Percentiles rank a stretch among this genome's conserved stretches.
phyloP scores from a whole-genome alignment of 139 green algal genomes.

The Raphidocelis subcapitata region DNA sequence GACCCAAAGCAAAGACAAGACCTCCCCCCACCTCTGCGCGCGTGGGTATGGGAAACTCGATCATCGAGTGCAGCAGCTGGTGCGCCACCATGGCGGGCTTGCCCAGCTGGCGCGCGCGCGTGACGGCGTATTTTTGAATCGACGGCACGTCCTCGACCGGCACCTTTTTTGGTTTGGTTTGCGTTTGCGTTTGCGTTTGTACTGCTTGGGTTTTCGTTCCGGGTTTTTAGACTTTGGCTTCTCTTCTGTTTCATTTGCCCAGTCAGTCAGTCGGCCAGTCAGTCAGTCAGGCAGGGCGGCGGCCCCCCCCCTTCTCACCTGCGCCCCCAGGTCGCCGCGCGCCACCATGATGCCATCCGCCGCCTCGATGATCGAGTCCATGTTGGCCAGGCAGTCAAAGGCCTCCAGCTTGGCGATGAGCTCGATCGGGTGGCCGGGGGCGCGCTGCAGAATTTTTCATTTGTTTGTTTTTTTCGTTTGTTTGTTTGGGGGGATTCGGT shows the following conservation, averaged over 20 bases:
- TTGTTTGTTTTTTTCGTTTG: too few relatives aligned
- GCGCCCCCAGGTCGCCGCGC: constrained; percentile 65
- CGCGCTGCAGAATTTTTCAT: too few relatives aligned
- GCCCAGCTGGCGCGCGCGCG: constrained; percentile 45
- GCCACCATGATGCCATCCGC: constrained; percentile 81
- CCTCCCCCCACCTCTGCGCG: constrained; percentile 78
- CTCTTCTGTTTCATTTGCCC: too few relatives aligned
- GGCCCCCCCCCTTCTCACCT: background rate
- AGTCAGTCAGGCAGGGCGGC: background rate
- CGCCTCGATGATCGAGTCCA: constrained; percentile 62
- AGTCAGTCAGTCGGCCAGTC: too few relatives aligned
- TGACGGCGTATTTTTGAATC: constrained; percentile 82
- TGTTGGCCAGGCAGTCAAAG: constrained; percentile 62
- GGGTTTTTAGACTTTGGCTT: background rate
- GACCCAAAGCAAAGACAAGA: too few relatives aligned
- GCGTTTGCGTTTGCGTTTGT: background rate
- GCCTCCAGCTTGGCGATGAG: constrained; percentile 65
- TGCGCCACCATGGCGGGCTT: constrained; percentile 85
- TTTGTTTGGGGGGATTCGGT: too few relatives aligned
- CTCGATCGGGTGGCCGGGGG: constrained; percentile 8
- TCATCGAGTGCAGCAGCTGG: constrained; percentile 84
- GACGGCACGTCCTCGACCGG: constrained; percentile 78
- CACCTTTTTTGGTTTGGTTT: constrained; percentile 49
- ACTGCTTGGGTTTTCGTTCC: background rate
- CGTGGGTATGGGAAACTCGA: constrained; percentile 77